phyloP scores from a whole-genome alignment of 139 green algal genomes.

The Pseudopediastrum boryanum region DNA sequence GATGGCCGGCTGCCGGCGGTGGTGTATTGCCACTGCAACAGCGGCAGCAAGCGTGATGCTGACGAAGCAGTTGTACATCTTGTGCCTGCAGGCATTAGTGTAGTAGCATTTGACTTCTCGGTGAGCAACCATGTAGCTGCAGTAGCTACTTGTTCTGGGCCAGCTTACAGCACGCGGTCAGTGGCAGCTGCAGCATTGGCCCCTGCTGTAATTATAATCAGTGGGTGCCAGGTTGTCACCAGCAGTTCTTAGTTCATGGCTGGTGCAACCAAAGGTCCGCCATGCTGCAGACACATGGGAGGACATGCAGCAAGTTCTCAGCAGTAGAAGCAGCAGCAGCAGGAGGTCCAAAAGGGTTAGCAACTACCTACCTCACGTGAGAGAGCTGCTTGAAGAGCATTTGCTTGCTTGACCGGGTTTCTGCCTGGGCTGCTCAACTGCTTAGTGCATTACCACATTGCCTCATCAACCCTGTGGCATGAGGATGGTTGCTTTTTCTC shows the following conservation, averaged over 20 bases:
- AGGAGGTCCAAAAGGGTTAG: too few relatives aligned
- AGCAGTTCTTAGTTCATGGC: not conserved
- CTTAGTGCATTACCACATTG: too few relatives aligned
- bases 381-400: too few relatives aligned
- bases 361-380: too few relatives aligned
- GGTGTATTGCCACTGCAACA: slow-evolving; percentile 70
- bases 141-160: too few relatives aligned
- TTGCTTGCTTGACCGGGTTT: too few relatives aligned
- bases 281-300: not conserved
- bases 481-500: too few relatives aligned
- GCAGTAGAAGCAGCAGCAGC: too few relatives aligned
- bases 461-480: too few relatives aligned
- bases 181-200: not conserved
- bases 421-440: too few relatives aligned
- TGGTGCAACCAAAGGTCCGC: not conserved
- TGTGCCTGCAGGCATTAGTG: slow-evolving; percentile 75
- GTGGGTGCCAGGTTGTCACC: not conserved
- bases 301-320: not conserved
- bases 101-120: slow-evolving; percentile 89
- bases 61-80: slow-evolving; percentile 83
- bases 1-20: slow-evolving; percentile 27
- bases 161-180: too few relatives aligned
- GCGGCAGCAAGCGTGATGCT: slow-evolving; percentile 78
- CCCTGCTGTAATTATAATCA: not conserved
- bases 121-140: too few relatives aligned